Conservation (phyloP, 306 rosid genomes). For the Oxytropis ochrocephala region DNA sequence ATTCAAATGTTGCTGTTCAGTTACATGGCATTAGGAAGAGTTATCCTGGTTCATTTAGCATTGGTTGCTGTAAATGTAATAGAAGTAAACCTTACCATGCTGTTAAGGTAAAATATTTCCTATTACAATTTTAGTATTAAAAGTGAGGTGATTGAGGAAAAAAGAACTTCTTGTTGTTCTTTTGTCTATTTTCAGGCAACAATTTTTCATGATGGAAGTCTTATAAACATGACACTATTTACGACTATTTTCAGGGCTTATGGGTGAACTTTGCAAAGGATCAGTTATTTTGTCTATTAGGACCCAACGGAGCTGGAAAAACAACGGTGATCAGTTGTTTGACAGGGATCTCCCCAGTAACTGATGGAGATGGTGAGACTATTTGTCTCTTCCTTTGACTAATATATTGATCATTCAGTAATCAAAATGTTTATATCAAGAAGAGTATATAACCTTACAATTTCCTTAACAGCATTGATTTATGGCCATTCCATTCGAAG, state of each 20-base stretch:
- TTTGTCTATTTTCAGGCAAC: background rate
- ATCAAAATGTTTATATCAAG: conserved; percentile 6
- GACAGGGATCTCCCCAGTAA: conserved; percentile 80
- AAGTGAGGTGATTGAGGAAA: conserved; percentile 12
- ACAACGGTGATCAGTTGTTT: conserved; percentile 82
- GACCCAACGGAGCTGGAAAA: conserved; percentile 96
- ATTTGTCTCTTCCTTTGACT: background rate
- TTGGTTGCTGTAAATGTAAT: conserved; percentile 53
- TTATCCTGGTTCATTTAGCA: conserved; percentile 49
- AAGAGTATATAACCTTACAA: conserved; percentile 6
- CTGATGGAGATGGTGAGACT: conserved; percentile 75
- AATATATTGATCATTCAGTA: background rate
- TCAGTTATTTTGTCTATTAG: conserved; percentile 88
- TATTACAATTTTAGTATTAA: background rate
- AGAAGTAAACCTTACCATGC: conserved; percentile 54
- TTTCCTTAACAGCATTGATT: conserved; percentile 52
- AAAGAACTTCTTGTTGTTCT: background rate
- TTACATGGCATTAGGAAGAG: conserved; percentile 73
- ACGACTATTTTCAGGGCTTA: conserved; percentile 54
- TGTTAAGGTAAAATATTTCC: conserved; percentile 54
- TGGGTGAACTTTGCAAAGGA: conserved; percentile 79
- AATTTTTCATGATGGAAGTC: background rate
- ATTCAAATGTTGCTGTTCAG: conserved; percentile 68
- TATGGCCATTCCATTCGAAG: conserved; percentile 67
- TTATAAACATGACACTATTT: background rate